Base-by-base conservation (phyloP, 1,284 basidiomycete genomes). In the Trametes versicolor region DNA sequence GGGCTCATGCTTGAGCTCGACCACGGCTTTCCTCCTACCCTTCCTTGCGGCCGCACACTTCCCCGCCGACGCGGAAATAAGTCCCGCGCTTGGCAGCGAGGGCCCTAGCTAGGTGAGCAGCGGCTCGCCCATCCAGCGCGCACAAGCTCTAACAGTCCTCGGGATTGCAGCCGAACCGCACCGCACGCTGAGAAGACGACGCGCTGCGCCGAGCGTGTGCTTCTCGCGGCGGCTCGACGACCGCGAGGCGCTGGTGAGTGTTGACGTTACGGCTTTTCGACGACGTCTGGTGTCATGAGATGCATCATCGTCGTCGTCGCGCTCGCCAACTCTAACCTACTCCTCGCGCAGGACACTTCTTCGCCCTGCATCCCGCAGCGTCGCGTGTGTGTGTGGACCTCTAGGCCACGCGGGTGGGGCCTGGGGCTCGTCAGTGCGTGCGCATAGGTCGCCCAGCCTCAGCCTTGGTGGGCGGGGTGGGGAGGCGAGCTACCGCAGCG, bases 31-130 rank as follows among this genome's bases (percentile, higher is more conserved):
- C 60, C 48, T 62, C 49, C 55, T 53, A 57, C 39, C 23, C 65
- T 67, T 72, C 71, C 71, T 72, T 72, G 71, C 71, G 71, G 70
- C 68, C 71, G 71, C 70, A 65, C 67, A 69, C 62, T 63, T 58
- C 54, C 45, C 41, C 32, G 32, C 50, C 50, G 15, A 58, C 51
- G 59, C 48, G 21, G 49, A 25, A n/a, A 27, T 45, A 62, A 21
- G 37, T n/a, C 54, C 54, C 21, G 54, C 54, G 47, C 54, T 1
- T 37, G 49, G 37, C 52, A 13, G 34, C 47, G 47, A 29, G 12
- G 57, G 21, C 17, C 47, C 47, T 23, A 37, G 34, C 36, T 50
- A 58, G 57, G 57, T 58, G 15, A 10, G 57, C n/a, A 21, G 17
- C 27, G 7, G 13, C 15, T 25, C 19, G 12, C 36, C 17, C 54